Conservation (phyloP, 345 rosid species). For the Aurinia saxatilis region DNA sequence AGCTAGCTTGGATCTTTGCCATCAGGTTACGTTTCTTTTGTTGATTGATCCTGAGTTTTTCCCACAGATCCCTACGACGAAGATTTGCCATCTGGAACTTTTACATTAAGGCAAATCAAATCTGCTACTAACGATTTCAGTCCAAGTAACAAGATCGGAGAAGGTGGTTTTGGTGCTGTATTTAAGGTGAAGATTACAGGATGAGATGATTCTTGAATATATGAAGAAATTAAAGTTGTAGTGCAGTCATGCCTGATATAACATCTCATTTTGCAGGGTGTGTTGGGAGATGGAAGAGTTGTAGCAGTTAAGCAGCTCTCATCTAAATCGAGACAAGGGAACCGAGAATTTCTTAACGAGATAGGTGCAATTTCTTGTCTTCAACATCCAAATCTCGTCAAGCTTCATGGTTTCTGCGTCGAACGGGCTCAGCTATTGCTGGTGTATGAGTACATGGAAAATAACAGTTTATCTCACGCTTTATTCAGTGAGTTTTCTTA, state of each 20-base stretch:
- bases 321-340: constrained; percentile 63
- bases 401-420: constrained; percentile 57
- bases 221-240: constrained; percentile 6
- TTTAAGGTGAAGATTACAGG: constrained; percentile 37
- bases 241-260: background rate
- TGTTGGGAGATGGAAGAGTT: constrained; percentile 44
- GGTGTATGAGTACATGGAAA: constrained; percentile 68
- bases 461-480: constrained; percentile 50
- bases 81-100: constrained; percentile 38
- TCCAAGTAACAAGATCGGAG: constrained; percentile 49
- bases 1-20: too few relatives aligned
- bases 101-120: constrained; percentile 47
- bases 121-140: constrained; percentile 48
- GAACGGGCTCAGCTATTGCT: constrained; percentile 52
- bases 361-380: constrained; percentile 59
- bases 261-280: constrained; percentile 32
- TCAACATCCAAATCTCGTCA: constrained; percentile 72
- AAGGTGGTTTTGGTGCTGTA: constrained; percentile 67
- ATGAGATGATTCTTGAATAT: background rate
- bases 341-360: constrained; percentile 66
- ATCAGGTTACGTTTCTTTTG: too few relatives aligned
- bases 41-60: background rate
- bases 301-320: constrained; percentile 74
- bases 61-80: constrained; percentile 26
- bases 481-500: constrained; percentile 46